Evolutionary conservation across 2,329 filamentous ascomycete species (phyloP).

Genomic region (Shiraia sp.): DNA sequence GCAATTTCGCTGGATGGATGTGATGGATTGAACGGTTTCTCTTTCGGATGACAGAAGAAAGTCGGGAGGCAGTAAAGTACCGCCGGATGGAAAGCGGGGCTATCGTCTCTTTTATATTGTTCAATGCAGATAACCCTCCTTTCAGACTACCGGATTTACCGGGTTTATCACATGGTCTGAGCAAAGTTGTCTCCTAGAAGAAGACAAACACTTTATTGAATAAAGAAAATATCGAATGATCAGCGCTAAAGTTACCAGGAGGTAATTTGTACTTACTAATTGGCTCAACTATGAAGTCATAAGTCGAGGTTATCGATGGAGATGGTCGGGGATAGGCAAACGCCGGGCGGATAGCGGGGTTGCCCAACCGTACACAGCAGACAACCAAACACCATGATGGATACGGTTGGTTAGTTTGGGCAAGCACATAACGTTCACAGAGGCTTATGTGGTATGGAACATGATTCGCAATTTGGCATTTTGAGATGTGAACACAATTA

Average conservation of each 20-base stretch:
- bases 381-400: neutral
- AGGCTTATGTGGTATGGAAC: no score
- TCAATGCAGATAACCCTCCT: neutral
- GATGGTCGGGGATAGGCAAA: no score
- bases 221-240: no score
- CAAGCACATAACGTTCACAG: no score
- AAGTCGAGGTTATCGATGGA: neutral
- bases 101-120: neutral
- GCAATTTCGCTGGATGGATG: neutral
- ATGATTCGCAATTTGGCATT: no score
- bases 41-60: constrained; percentile 18
- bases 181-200: neutral
- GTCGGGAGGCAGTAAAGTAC: constrained; percentile 6
- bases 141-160: constrained; percentile 2
- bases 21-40: neutral
- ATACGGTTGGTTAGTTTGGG: no score
- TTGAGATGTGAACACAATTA: no score
- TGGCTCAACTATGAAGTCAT: neutral
- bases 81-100: constrained; percentile 3
- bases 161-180: neutral
- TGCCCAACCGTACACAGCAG: neutral
- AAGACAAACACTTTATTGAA: no score
- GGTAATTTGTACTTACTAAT: no score
- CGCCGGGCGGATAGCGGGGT: neutral
- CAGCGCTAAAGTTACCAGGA: no score